Base-by-base conservation (phyloP, 108 stramenopile species). In the Cylindrotheca fusiformis region DNA sequence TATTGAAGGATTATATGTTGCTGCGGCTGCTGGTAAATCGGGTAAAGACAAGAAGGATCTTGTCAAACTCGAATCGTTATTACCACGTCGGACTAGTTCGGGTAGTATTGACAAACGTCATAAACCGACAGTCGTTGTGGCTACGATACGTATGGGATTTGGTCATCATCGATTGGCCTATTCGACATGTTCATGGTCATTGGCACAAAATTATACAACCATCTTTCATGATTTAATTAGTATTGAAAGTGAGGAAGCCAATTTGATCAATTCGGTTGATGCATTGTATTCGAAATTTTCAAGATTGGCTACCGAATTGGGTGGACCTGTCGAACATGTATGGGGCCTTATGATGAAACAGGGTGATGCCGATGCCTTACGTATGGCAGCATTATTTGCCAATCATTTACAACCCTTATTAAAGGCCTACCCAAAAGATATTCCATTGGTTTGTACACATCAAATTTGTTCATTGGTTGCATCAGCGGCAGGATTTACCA, bases 101-200 rank as follows among this genome's bases (percentile, higher is more conserved):
- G 51, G 56, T 52, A 27, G 17, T 8, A 29, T 49, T 48, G 71
- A 56, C 29, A 55, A 56, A 33, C 29, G 57, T 25, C 21, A 63
- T 31, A 75, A 82, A 55, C 70, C 72, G 41, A 84, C 95, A 1
- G 60, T 96, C 32, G 73, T 96, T 3, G 81, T 96, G 20, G 95
- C 89, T 4, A 94, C 95, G 28, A 96, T 96, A 71, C 91, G 95
- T 2, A 96, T 96, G 95, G 95, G 95, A 53, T 96, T 96, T 65
- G 95, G 95, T 54, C 95, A 96, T 79, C 95, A 96, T 77, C 93
- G 95, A 36, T 79, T 96, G 61, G 95, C 95, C 31, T 94, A 96
- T 68, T 79, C 87, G 21, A 86, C 89, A 50, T 72, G 81, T 32
- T 87, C 85, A 25, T 96, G 95, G 95, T 89, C 85, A 10, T 58